phyloP scores from a whole-genome alignment of 2,329 filamentous ascomycete species.

The Fusarium tanahbumbuense region DNA sequence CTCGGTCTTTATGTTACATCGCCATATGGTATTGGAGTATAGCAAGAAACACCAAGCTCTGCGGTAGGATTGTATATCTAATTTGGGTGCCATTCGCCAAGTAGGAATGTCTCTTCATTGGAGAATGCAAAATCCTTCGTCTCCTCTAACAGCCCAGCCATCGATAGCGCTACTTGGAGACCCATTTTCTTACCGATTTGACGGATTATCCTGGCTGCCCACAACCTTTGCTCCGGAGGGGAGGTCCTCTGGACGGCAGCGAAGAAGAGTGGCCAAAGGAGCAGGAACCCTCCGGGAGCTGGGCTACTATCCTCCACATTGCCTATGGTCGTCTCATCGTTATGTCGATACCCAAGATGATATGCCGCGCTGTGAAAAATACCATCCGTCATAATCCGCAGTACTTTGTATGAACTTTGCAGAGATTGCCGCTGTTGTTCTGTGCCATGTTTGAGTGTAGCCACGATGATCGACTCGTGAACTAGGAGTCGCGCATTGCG shows the following conservation, averaged over 20 bases:
- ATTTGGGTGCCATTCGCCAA: slow-evolving; percentile 35
- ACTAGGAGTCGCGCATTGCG: slow-evolving; percentile 32
- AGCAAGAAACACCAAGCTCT: background rate
- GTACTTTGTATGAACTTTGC: slow-evolving; percentile 15
- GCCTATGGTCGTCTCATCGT: accelerated
- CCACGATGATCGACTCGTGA: slow-evolving; percentile 35
- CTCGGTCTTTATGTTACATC: background rate
- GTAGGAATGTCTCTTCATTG: slow-evolving; percentile 25
- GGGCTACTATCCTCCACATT: background rate
- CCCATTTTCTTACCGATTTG: slow-evolving; percentile 35
- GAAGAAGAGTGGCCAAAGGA: slow-evolving; percentile 38
- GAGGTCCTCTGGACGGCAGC: slow-evolving; percentile 32
- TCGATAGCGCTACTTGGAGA: slow-evolving; percentile 33
- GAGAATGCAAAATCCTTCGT: slow-evolving; percentile 32
- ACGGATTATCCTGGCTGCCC: slow-evolving; percentile 29
- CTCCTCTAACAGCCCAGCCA: slow-evolving; percentile 30
- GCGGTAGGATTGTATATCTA: background rate
- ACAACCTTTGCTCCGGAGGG: slow-evolving; percentile 14
- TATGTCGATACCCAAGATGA: slow-evolving; percentile 22
- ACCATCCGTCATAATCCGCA: slow-evolving; percentile 24
- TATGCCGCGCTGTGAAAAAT: slow-evolving; percentile 39
- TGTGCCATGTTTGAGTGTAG: slow-evolving; percentile 26
- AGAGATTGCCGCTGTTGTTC: background rate
- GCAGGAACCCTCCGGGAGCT: slow-evolving; percentile 26
- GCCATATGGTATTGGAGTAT: accelerated